Evolutionary conservation across 179 eudicot species (phyloP).

Genomic region (Silene vulgaris): DNA sequence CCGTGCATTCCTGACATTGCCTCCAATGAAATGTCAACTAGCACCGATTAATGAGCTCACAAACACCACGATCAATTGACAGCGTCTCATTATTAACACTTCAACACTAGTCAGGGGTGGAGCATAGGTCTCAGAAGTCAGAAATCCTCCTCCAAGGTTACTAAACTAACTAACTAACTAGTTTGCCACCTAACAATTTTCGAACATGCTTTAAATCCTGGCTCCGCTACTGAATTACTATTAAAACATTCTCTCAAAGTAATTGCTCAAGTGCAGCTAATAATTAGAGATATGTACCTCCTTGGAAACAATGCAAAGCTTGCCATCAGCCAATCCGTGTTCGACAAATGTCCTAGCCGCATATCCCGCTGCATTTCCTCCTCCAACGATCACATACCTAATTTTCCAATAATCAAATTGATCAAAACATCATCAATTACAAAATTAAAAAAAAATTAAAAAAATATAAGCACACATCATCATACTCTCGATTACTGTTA

Average conservation of each 20-base stretch:
- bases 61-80: neutral
- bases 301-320: slow-evolving; percentile 85
- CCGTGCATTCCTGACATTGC: too few relatives aligned
- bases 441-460: neutral
- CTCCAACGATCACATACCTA: slow-evolving; percentile 92
- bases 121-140: neutral
- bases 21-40: too few relatives aligned
- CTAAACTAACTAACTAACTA: neutral
- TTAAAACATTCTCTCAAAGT: neutral
- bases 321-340: slow-evolving; percentile 87
- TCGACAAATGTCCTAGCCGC: slow-evolving; percentile 88
- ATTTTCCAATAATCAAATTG: slow-evolving; percentile 1
- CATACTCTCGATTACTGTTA: slow-evolving; percentile 84
- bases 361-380: slow-evolving; percentile 95
- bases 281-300: slow-evolving; percentile 46
- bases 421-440: neutral
- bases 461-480: neutral
- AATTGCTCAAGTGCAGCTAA: neutral
- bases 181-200: too few relatives aligned
- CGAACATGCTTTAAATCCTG: neutral
- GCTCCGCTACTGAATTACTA: neutral
- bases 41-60: neutral
- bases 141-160: neutral
- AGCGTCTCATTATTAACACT: neutral
- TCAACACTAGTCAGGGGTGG: neutral